Evolutionary conservation across 1,284 basidiomycete species (phyloP), one percentile per base, ranked within the genome.

Genomic region (Tilletia walkeri): DNA sequence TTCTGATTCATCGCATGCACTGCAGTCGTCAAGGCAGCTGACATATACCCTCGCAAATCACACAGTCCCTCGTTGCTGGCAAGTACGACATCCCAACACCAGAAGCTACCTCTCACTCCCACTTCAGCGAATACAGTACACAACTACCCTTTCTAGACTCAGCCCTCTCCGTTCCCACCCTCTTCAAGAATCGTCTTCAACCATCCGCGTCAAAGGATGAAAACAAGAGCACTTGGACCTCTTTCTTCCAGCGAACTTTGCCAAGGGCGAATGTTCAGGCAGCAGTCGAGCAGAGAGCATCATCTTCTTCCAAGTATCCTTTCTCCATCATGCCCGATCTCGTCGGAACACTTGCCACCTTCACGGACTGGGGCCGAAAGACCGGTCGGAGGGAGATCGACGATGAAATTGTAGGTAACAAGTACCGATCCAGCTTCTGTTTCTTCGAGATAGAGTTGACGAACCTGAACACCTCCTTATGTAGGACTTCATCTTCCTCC

Each of bases 11-110:
- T 2, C 50, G 50, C 10, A 53, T 53, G 18, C 50, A 53, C n/a
- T 53, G 2, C 24, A 2, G 24, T 30, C 24, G 24, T 30, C 24
- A 30, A 30, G 24, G 24, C 24, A 30, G 24, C 24, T 30, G 24
- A 30, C 24, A 30, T 30, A 30, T 30, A 30, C 24, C 24, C 24
- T 30, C 24, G 24, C 24, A 30, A 30, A 30, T 30, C 24, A 30
- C 24, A 4, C 69, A 70, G 5, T 73, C 70, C 1, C 73, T 79
- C 39, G 76, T 77, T 47, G 72, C 73, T 2, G 73, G 75, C 3
- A 72, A 75, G 14, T 78, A 78, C 54, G 69, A 56, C 0, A 9
- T 75, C 0, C 36, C 68, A 59, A 3, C 65, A 70, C 1, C 67
- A 70, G 1, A 67, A 71, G n/a, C 67, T 68, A 2, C 72, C 73